phyloP scores from a whole-genome alignment of 352 stramenopile genomes.

The Sclerospora graminicola region DNA sequence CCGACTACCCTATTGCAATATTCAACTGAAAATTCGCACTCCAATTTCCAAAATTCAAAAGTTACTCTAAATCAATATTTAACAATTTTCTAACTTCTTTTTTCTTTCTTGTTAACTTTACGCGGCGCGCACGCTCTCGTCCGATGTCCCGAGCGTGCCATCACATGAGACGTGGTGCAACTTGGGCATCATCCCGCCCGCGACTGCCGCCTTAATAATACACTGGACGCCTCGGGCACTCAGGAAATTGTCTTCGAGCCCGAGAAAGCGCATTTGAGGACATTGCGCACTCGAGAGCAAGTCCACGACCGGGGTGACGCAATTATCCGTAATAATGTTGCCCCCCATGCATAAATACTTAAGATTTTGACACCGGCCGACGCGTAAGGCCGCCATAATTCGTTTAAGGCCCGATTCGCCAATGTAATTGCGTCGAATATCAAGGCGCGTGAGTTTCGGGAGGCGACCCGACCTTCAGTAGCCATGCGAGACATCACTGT shows the following conservation, averaged over 20 bases:
- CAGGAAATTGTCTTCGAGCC: constrained; percentile 76
- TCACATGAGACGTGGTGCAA: constrained; percentile 66
- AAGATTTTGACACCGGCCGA: constrained; percentile 40
- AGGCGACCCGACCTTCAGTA: constrained; percentile 55
- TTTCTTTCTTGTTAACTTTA: constrained; percentile 1
- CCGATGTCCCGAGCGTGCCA: constrained; percentile 14
- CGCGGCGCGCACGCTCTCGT: constrained; percentile 16
- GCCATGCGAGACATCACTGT: constrained; percentile 62
- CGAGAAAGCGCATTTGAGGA: constrained; percentile 70
- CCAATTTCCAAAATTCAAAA: constrained; percentile 7
- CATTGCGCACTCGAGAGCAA: constrained; percentile 49
- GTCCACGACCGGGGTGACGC: constrained; percentile 54
- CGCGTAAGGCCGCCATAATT: constrained; percentile 51
- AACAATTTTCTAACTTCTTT: constrained; percentile 22
- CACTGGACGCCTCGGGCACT: constrained; percentile 57
- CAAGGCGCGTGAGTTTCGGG: constrained; percentile 54
- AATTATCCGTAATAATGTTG: constrained; percentile 82
- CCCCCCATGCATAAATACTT: constrained; percentile 80
- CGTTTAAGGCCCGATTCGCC: constrained; percentile 63
- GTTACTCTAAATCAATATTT: constrained; percentile 17
- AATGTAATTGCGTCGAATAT: constrained; percentile 78
- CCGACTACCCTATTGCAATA: no score
- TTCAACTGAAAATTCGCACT: no score
- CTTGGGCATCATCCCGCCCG: constrained; percentile 77
- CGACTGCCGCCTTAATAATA: constrained; percentile 66